Base-by-base conservation (phyloP, 371 early-diverging fungal species). In the Nematocida sp. region DNA sequence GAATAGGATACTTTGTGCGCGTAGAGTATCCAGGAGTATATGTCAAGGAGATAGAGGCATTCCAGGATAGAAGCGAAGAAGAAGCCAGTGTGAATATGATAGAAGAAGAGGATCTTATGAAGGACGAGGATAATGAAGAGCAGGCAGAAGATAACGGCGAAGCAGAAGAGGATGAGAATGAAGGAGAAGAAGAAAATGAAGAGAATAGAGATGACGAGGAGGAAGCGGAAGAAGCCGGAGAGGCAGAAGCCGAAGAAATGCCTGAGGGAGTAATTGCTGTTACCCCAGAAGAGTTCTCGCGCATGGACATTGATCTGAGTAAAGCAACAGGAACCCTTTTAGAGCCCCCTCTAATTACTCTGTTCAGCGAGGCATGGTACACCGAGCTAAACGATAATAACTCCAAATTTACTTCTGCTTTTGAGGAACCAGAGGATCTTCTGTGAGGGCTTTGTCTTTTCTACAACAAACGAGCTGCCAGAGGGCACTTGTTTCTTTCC, bases 191-290 rank as follows among this genome's bases (percentile, higher is more conserved):
- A 64, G 65, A 77, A 40, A 78, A 82, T 80, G 81, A 80, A 82
- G 39, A 79, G 79, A 40, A 81, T 78, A 66, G 83, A 82, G 76
- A 84, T 55, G 18, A 78, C 82, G 47, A 87, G 4, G 87, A 86
- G 30, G 84, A 82, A 51, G 86, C 47, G 33, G 75, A 71, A 42
- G 75, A 61, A 16, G 54, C 54, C 25, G 66, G 36, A 30, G 67
- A 69, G n/a, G 20, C 63, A 59, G 38, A 78, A 2, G 68, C 68
- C 64, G 64, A 65, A 55, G 77, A 66, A 51, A 23, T 48, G n/a
- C 48, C 35, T 0, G 61, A 71, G 53, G 55, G 67, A 4, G 54
- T 69, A 9, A 53, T 60, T 26, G 32, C 51, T 16, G 40, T 75
- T 26, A 51, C 59, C 23, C 66, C 68, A 49, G 75, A 77, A 20